These are phyloP conservation scores for Picochlorum sp. DNA, from an alignment of 139 green algal genomes.

Conservation along the genomic window DNA sequence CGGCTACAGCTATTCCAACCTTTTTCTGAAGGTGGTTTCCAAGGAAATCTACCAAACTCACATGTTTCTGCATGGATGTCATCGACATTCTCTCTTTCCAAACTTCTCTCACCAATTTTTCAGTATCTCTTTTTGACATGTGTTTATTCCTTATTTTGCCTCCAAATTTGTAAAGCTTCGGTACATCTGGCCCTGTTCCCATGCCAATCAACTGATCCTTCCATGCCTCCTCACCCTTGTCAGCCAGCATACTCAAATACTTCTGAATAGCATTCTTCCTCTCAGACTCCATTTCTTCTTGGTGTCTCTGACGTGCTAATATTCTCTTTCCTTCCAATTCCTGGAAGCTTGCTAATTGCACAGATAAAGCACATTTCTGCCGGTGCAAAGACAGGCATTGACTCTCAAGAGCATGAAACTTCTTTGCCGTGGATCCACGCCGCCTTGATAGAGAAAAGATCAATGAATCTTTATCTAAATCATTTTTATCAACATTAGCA, in stretches of 20 bases:
- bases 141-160: slow-evolving; percentile 46
- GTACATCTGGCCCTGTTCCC: slow-evolving; percentile 28
- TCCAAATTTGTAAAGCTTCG: slow-evolving; percentile 30
- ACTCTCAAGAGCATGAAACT: not conserved
- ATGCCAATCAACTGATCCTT: slow-evolving; percentile 36
- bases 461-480: too few species aligned
- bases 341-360: not conserved
- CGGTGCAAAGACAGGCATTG: not conserved
- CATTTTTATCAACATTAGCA: too few species aligned
- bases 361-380: not conserved
- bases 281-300: slow-evolving; percentile 18
- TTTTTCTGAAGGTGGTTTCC: slow-evolving; percentile 40
- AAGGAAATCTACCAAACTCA: slow-evolving; percentile 41
- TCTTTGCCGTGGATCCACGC: not conserved
- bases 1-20: slow-evolving; percentile 32
- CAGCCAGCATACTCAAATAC: slow-evolving; percentile 39
- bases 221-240: slow-evolving; percentile 26
- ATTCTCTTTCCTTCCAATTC: slow-evolving; percentile 4
- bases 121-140: slow-evolving; percentile 45
- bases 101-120: slow-evolving; percentile 54
- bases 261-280: slow-evolving; percentile 27
- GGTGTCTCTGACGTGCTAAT: slow-evolving; percentile 4
- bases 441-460: too few species aligned
- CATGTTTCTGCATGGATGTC: slow-evolving; percentile 10
- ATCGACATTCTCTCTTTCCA: slow-evolving; percentile 32